These are phyloP conservation scores for Diaporthe sp. DNA, from an alignment of 2,329 filamentous ascomycete genomes.

Conservation along the genomic window DNA sequence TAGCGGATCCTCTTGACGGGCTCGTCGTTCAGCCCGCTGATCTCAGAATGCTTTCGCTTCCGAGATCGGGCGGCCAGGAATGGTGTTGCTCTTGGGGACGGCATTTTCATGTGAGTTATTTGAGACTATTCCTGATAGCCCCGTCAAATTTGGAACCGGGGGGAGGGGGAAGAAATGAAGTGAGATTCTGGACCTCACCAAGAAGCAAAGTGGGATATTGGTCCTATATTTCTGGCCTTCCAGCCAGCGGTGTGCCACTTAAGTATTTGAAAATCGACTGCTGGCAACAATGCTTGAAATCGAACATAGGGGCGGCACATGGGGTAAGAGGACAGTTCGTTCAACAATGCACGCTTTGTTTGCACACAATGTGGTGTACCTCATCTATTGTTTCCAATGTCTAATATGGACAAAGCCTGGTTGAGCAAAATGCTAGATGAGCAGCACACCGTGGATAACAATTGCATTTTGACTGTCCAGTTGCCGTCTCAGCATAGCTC, in stretches of 20 bases:
- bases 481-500: background rate
- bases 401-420: background rate
- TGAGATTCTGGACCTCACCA: background rate
- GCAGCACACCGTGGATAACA: background rate
- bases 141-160: background rate
- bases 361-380: background rate
- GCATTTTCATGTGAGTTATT: background rate
- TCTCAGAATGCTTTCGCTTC: background rate
- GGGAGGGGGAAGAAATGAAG: background rate
- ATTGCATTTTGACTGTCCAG: background rate
- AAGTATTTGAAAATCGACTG: background rate
- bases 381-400: background rate
- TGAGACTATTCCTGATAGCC: conserved; percentile 12
- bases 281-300: background rate
- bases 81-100: background rate
- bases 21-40: background rate
- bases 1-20: background rate
- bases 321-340: background rate
- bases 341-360: background rate
- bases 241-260: background rate
- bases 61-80: background rate
- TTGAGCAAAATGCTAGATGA: background rate
- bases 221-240: no score
- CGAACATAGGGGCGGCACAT: no score
- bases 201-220: background rate